These are phyloP conservation scores for Phytophthora hibernalis DNA, from an alignment of 352 stramenopile species.

Conservation along the genomic window DNA sequence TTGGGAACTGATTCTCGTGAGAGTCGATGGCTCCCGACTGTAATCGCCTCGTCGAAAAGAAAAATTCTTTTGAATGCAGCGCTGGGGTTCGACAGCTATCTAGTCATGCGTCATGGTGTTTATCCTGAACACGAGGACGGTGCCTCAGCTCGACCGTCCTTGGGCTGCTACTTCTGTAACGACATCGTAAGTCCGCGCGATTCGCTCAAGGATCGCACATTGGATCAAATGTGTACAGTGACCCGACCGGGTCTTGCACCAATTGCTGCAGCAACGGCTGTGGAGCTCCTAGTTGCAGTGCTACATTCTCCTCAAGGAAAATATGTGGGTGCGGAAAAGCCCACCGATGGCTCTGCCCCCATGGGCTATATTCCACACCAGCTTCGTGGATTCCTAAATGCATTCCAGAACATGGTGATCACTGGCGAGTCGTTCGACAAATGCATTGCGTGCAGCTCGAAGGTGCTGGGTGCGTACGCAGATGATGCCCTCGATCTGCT, in stretches of 20 bases:
- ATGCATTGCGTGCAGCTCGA: constrained; percentile 95
- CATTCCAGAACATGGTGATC: constrained; percentile 84
- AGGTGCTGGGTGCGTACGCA: constrained; percentile 91
- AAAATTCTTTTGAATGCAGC: constrained; percentile 91
- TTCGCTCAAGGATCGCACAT: constrained; percentile 95
- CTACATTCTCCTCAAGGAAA: constrained; percentile 93
- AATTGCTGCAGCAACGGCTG: constrained; percentile 93
- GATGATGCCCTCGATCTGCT: constrained; percentile 54
- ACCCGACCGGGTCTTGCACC: constrained; percentile 96
- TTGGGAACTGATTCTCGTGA: constrained; percentile 98
- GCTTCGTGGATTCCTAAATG: constrained; percentile 95
- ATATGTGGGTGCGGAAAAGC: constrained; percentile 68
- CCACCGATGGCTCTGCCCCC: constrained; percentile 51
- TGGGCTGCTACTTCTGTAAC: constrained; percentile 99
- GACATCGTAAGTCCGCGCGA: constrained; percentile 98
- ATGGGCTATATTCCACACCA: constrained; percentile 94
- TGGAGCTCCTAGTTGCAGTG: constrained; percentile 96
- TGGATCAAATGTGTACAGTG: constrained; percentile 99
- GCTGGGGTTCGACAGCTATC: constrained; percentile 96
- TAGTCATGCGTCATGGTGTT: constrained; percentile 98
- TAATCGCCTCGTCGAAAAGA: constrained; percentile 92
- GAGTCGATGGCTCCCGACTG: constrained; percentile 97
- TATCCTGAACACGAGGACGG: constrained; percentile 15
- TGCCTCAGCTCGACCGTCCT: constrained; percentile 21
- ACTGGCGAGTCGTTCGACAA: constrained; percentile 93